Base-by-base conservation (phyloP, 164 flowering plant species). In the Nelumbo lutea region DNA sequence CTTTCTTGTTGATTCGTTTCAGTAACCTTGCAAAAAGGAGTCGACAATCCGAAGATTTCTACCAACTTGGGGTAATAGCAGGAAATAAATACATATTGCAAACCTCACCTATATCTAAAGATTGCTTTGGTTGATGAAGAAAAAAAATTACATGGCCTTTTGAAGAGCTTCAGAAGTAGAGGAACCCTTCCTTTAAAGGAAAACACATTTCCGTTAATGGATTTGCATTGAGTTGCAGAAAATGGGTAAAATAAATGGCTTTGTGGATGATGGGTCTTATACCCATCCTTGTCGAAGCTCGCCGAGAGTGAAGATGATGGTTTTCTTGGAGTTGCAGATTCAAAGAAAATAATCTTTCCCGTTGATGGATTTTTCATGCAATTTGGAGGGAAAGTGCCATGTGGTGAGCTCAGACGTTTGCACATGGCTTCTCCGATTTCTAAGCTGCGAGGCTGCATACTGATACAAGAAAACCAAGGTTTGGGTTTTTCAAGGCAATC, bases 351-450 rank as follows among this genome's bases (percentile, higher is more conserved):
- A 50, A 13, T 48, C 53, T 41, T 40, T 69, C 39, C 0, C 9
- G 39, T 7, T 59, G 38, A 15, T 43, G 27, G 27, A 27, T 46
- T 38, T 72, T 59, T 67, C 70, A 45, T 70, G 68, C 75, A 70
- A 67, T 10, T 67, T 65, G 77, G 80, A 69, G 71, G 70, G 73
- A 71, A 80, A 78, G 79, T 80, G 81, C 77, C 89, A 85, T 84
- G 86, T 84, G 87, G 83, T 81, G 82, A 83, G 86, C 84, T 79
- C 83, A 83, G 85, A 78, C 50, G 71, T 64, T 38, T 65, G 90
- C 93, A 88, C 93, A 88, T 88, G 90, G 85, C 79, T 80, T 70
- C 85, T 74, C 56, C 42, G 68, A 82, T 83, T 76, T 27, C 27
- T 81, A 85, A 72, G 93, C 82, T 62, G 67, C 76, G 80, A 48